Evolutionary conservation across 2,329 filamentous ascomycete genomes (phyloP), one percentile per base, ranked within the genome.

Genomic region (Volutella citrinella): DNA sequence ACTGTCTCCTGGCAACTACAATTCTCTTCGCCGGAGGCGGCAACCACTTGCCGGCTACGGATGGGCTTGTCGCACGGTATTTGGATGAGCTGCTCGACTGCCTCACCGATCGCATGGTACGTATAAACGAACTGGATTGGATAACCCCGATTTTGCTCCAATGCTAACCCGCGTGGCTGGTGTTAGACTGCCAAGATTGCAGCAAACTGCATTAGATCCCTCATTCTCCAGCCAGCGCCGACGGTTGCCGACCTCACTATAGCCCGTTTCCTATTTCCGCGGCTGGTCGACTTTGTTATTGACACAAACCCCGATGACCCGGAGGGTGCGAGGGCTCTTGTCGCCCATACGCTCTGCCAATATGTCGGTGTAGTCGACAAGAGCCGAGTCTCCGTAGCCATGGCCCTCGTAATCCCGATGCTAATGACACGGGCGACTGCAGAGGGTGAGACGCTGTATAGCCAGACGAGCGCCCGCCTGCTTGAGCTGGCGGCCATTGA

Each of bases 1-100:
- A 97, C 55, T 86, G 84, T 5, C 76, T 98, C 6, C 72, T 98
- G 29, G 87, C 89, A 1, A 83, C 84, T 28, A 95, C 93, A 0
- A 85, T 98, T 40, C 74, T 98, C 8, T 81, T 98, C 40, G 95
- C 88, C 8, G 83, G 83, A 24, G 85, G 87, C 7, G 75, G 80
- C 40, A 85, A 85, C 46, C 74, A 82, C 26, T 75, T 97, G 35
- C 77, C 81, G 1, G 76, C 86, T 1, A 78, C 76, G 25, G 90
- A 97, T 49, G 78, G 83, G 8, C 72, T 94, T 2, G 76, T 95
- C 27, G 68, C 73, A 16, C 78, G 79, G 34, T 90, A 90, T 50
- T 70, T 95, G 5, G 77, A 86, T 46, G 88, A 95, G 64, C 64
- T 95, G 15, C 66, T 91, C 22, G 91, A 95, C 53, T 95, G 90